Conservation (phyloP, 1,139 yeast species). For the Chernovozyma sophiae-reginae region DNA sequence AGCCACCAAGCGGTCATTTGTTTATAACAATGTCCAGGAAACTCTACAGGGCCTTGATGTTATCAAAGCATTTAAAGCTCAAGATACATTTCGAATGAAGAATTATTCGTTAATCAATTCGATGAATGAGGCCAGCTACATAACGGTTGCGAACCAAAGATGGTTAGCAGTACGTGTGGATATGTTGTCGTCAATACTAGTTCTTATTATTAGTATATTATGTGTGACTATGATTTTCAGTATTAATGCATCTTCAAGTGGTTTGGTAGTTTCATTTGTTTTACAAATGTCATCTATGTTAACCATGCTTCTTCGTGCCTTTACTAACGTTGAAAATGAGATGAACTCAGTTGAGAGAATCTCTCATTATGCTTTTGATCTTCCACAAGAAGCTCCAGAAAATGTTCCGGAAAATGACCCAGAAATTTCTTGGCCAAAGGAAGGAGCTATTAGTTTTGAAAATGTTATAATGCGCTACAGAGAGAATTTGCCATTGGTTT, state of each 20-base stretch:
- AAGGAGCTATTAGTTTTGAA: constrained; percentile 14
- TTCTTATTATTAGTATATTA: constrained; percentile 19
- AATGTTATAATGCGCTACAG: constrained; percentile 16
- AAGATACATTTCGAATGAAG: constrained; percentile 14
- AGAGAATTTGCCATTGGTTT: constrained; percentile 17
- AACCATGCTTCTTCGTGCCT: constrained; percentile 21
- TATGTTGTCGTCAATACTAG: constrained; percentile 18
- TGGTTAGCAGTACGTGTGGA: constrained; percentile 26
- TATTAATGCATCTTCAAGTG: constrained; percentile 24
- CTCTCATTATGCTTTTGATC: constrained; percentile 21
- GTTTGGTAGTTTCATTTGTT: constrained; percentile 24
- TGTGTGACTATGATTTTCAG: constrained; percentile 22
- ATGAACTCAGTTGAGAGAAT: constrained; percentile 29
- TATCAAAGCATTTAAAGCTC: constrained; percentile 21
- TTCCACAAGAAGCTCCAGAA: constrained; percentile 48
- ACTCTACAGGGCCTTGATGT: constrained; percentile 25
- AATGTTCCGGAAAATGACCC: constrained; percentile 47
- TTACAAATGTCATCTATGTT: constrained; percentile 23
- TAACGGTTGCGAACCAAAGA: constrained; percentile 22
- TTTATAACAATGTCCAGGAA: constrained; percentile 29
- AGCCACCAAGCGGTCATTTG: constrained; percentile 33
- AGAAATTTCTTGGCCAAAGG: constrained; percentile 23
- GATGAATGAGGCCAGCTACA: constrained; percentile 24
- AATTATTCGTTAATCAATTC: constrained; percentile 18
- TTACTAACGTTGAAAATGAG: constrained; percentile 26